These are phyloP conservation scores for Penicillium roqueforti DNA, from an alignment of 495 filamentous ascomycete genomes.

Conservation along the genomic window DNA sequence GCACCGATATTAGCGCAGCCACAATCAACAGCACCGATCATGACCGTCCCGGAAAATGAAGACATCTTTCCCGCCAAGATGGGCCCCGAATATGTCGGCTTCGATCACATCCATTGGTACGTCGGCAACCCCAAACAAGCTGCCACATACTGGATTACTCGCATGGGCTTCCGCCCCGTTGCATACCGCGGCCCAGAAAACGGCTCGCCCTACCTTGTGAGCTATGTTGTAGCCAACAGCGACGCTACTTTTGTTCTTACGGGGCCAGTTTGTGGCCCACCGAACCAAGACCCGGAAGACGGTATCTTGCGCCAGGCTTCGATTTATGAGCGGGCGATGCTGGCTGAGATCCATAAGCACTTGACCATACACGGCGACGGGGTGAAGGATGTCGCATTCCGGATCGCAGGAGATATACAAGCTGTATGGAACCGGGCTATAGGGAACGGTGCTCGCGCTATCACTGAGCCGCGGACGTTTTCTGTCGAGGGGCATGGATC, in stretches of 20 bases:
- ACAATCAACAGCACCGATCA: conserved; percentile 1
- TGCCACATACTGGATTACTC: conserved; percentile 70
- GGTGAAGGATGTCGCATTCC: conserved; percentile 79
- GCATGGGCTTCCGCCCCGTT: conserved; percentile 66
- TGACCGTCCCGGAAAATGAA: conserved; percentile 15
- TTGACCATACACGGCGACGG: conserved; percentile 72
- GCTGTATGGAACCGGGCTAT: conserved; percentile 64
- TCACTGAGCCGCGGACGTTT: conserved; percentile 49
- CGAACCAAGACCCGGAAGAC: conserved; percentile 24
- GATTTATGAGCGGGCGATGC: conserved; percentile 42
- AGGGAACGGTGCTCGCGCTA: conserved; percentile 53
- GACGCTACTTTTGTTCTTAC: conserved; percentile 69
- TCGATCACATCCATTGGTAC: conserved; percentile 80
- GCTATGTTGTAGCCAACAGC: conserved; percentile 68
- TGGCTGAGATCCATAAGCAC: conserved; percentile 64
- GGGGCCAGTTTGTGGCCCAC: conserved; percentile 57
- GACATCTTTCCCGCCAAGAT: conserved; percentile 22
- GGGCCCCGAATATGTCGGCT: conserved; percentile 56
- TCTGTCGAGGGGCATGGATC: conserved; percentile 41
- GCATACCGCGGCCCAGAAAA: conserved; percentile 80
- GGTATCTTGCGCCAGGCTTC: conserved; percentile 7
- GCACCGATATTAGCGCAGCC: not conserved
- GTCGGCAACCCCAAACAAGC: conserved; percentile 86
- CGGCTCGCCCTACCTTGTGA: conserved; percentile 63
- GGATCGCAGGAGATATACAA: conserved; percentile 62